Evolutionary conservation across 2,329 filamentous ascomycete species (phyloP).

Genomic region (Xenosphaeropsis pyriputrescens): DNA sequence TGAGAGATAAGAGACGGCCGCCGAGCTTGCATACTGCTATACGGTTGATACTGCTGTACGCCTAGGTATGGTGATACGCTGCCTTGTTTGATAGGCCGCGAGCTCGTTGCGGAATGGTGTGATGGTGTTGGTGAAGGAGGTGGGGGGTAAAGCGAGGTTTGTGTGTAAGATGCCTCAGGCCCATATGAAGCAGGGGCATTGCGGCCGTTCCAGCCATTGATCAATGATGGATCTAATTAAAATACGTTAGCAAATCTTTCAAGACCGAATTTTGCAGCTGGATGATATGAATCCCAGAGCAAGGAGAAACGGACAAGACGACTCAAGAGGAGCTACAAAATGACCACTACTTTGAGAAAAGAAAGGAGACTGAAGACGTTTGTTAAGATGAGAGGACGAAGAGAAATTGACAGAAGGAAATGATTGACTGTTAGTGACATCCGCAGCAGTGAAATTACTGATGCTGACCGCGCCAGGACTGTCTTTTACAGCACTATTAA

Average conservation of each 20-base stretch:
- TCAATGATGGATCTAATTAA: slow-evolving; percentile 16
- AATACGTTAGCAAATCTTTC: slow-evolving; percentile 10
- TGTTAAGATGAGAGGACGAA: slow-evolving; percentile 1
- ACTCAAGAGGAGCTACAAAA: slow-evolving; percentile 34
- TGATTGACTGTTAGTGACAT: slow-evolving; percentile 1
- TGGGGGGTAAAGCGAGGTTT: slow-evolving; percentile 13
- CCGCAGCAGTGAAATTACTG: slow-evolving; percentile 6
- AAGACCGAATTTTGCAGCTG: neutral
- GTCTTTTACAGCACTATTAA: slow-evolving; percentile 9
- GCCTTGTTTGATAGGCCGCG: slow-evolving; percentile 12
- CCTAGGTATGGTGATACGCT: slow-evolving; percentile 16
- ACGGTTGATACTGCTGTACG: slow-evolving; percentile 10
- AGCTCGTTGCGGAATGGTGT: slow-evolving; percentile 9
- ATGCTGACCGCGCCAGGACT: neutral
- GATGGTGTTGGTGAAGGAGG: slow-evolving; percentile 16
- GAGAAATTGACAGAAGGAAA: slow-evolving; percentile 4
- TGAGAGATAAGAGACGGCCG: slow-evolving; percentile 13
- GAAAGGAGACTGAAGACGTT: slow-evolving; percentile 25
- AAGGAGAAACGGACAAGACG: slow-evolving; percentile 36
- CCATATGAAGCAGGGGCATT: slow-evolving; percentile 6
- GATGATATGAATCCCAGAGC: slow-evolving; percentile 12
- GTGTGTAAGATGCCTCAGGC: slow-evolving; percentile 10
- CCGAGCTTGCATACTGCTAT: slow-evolving; percentile 14
- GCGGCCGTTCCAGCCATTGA: slow-evolving; percentile 14
- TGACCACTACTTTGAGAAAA: slow-evolving; percentile 37